Evolutionary conservation across 1,139 yeast genomes (phyloP), one percentile per base, ranked within the genome.

Genomic region (Blastobotrys capitulatus): DNA sequence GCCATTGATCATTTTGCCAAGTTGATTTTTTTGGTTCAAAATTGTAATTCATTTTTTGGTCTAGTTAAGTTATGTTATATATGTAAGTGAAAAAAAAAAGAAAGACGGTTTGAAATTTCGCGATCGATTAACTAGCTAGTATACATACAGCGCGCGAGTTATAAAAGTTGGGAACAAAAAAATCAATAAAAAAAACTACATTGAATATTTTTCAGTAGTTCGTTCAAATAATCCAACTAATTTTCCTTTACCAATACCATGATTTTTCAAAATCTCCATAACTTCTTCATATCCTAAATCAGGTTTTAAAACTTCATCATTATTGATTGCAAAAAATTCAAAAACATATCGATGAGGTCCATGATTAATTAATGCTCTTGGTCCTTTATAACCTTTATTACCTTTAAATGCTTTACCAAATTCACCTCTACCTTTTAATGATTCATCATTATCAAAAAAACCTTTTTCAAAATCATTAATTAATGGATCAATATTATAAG

Each of bases 1-100:
- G 78, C 97, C 97, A 92, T 52, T 82, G 79, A 50, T 77, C 76
- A 3, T 85, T 73, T 20, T 40, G 46, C 55, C 58, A 54, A 12
- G 16, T 32, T 15, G 44, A 32, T 18, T 29, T 35, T 26, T 50
- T 50, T 3, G 53, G 48, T 27, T 34, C 26, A 39, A 48, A 48
- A 18, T 48, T 37, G 42, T 20, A 31, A 40, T 26, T 16, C 26
- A 26, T 32, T 20, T 25, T 13, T 7, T 22, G 4, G 25, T 22
- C 25, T 22, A 22, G n/a, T n/a, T n/a, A n/a, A n/a, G n/a, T n/a
- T n/a, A n/a, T n/a, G n/a, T n/a, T n/a, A n/a, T n/a, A n/a, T n/a
- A n/a, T n/a, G n/a, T n/a, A n/a, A n/a, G n/a, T n/a, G n/a, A n/a
- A n/a, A n/a, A n/a, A n/a, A n/a, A n/a, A n/a, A n/a, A n/a, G n/a